Evolutionary conservation across 2,329 filamentous ascomycete species (phyloP), one percentile per base, ranked within the genome.

Genomic region (Fusarium chlamydosporum): DNA sequence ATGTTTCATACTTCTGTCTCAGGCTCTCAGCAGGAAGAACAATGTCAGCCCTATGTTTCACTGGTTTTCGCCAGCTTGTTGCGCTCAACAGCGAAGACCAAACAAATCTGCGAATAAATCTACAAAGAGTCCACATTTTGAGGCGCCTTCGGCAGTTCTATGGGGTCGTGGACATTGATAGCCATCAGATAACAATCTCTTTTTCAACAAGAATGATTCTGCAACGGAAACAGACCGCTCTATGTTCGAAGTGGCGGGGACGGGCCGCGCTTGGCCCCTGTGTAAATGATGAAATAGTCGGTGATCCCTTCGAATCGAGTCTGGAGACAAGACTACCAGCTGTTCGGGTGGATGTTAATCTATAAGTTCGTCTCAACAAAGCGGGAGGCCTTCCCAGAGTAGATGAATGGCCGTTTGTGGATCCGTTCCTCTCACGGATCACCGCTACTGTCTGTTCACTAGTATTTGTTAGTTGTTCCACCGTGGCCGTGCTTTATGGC

Each of bases 141-240:
- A 13, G 31, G 11, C 8, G 2, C 31, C 27, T 2, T 3, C 7
- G 2, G n/a, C 35, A 35, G 34, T 27, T 4, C n/a, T 15, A n/a
- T 15, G 47, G 16, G 7, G 12, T 12, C 23, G 16, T 4, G 5
- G 15, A 13, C 13, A 1, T 11, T 3, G 5, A 3, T 0, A 0
- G 12, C 2, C 47, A 8, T 27, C 3, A 3, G 6, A 38, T 7
- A 35, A 38, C 7, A 7, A 48, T 7, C 23, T 9, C 18, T 1
- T 16, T 42, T 11, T 3, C 8, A 7, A 27, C 9, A 10, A 26
- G 13, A 10, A 7, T 26, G 2, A n/a, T 12, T 18, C 16, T 5
- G 20, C 10, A n/a, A 9, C 15, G 0, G 15, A 13, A 3, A 35
- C 16, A n/a, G 20, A 2, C 15, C 33, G 15, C 15, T 7, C 11